Percentiles rank a stretch among this genome's conserved stretches.
Evolutionary conservation across 495 filamentous ascomycete genomes (phyloP).

Genomic region (Aspergillus funiculosus): DNA sequence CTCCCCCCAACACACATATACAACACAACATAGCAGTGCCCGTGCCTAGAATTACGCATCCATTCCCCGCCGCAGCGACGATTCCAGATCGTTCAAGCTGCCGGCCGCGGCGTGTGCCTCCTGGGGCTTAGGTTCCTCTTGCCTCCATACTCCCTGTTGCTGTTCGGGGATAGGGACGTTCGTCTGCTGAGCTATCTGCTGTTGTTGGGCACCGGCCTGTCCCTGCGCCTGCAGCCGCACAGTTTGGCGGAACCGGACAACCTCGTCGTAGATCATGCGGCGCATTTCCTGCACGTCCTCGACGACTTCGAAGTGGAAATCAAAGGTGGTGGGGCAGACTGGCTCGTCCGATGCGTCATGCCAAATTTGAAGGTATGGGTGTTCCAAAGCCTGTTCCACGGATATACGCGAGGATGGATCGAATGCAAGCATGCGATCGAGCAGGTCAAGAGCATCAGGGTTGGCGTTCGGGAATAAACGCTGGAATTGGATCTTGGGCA

Average conservation of each 20-base stretch:
- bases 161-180: slow-evolving; percentile 70
- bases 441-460: slow-evolving; percentile 88
- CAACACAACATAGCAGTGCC: too few species aligned
- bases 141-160: slow-evolving; percentile 63
- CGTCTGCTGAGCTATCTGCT: slow-evolving; percentile 36
- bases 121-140: slow-evolving; percentile 82
- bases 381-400: slow-evolving; percentile 89
- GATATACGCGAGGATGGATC: slow-evolving; percentile 87
- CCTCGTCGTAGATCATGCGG: slow-evolving; percentile 94
- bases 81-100: slow-evolving; percentile 62
- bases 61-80: slow-evolving; percentile 76
- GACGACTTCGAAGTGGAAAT: slow-evolving; percentile 95
- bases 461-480: slow-evolving; percentile 90
- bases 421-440: slow-evolving; percentile 95
- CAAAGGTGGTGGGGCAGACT: slow-evolving; percentile 84
- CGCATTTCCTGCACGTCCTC: slow-evolving; percentile 92
- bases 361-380: slow-evolving; percentile 96
- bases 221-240: slow-evolving; percentile 64
- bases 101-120: slow-evolving; percentile 55
- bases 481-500: slow-evolving; percentile 87
- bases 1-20: slow-evolving; percentile 7
- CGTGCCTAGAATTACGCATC: slow-evolving; percentile 51
- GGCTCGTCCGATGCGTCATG: slow-evolving; percentile 97
- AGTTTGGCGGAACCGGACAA: slow-evolving; percentile 66
- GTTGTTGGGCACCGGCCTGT: slow-evolving; percentile 36